Percentiles rank a stretch among this genome's conserved stretches.
Conservation (phyloP, 371 early-diverging fungal species). For the Dichotomocladium elegans region DNA sequence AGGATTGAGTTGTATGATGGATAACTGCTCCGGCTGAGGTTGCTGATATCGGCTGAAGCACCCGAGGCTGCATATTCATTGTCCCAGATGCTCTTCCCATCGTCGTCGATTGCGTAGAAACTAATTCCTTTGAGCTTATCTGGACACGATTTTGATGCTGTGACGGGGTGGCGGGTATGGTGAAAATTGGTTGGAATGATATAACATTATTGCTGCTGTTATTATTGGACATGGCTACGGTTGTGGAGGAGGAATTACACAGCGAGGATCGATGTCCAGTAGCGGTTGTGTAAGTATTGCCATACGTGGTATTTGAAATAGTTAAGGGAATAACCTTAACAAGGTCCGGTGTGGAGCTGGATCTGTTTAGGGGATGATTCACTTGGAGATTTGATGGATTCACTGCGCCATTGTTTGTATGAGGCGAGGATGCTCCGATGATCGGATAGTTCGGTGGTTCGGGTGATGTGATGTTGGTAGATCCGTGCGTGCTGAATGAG, state of each 20-base stretch:
- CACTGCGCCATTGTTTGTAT: no score
- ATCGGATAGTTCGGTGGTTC: neutral
- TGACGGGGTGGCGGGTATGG: slow-evolving; percentile 1
- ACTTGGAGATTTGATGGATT: slow-evolving; percentile 10
- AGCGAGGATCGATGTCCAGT: neutral
- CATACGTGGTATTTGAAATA: neutral
- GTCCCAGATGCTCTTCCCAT: slow-evolving; percentile 4
- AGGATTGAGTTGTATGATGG: no score
- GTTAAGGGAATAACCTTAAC: neutral
- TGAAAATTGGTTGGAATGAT: neutral
- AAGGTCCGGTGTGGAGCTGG: slow-evolving; percentile 26
- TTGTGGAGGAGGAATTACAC: neutral
- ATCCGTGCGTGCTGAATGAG: slow-evolving; percentile 7
- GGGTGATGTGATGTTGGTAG: slow-evolving; percentile 6
- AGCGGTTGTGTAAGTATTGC: no score
- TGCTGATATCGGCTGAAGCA: neutral
- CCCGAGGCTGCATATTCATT: neutral
- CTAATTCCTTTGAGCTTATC: no score
- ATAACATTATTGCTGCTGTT: slow-evolving; percentile 2
- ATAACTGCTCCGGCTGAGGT: neutral
- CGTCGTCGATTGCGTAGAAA: no score
- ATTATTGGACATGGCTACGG: neutral
- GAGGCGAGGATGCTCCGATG: neutral
- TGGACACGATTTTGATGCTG: no score
- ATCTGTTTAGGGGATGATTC: no score